Evolutionary conservation across 345 rosid species (phyloP), one percentile per base, ranked within the genome.

Genomic region (Jatropha curcas): DNA sequence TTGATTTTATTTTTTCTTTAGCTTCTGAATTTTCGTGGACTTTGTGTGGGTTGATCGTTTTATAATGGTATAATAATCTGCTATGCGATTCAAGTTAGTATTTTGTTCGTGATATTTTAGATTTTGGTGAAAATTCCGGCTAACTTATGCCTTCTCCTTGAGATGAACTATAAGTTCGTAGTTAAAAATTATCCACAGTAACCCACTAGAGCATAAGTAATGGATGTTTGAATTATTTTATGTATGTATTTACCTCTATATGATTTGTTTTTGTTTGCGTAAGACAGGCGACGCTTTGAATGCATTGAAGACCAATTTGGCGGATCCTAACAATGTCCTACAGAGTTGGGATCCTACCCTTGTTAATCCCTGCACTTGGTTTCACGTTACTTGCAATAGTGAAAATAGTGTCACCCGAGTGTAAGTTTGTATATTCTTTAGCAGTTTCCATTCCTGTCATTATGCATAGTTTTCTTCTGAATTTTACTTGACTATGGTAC

Each of bases 331-430:
- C 75, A 88, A 80, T 52, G 86, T 88, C 70, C 81, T 93, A 58
- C 88, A 89, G 70, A 89, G 92, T 82, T 93, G 98, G 98, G 92
- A 89, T 81, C 33, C 95, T 41, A 86, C 93, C 70, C 90, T 86
- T 67, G 88, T 81, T 69, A 87, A 78, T 82, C 98, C 97, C 10
- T 93, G 97, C 84, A 87, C 91, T 27, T 93, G 98, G 98, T 87
- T 84, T 74, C 89, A 93, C 73, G 88, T 93, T 56, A 91, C 97
- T 46, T 93, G 98, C 84, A 89, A 82, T 77, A 82, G 67, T 74
- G 90, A 91, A 30, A 85, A 78, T 67, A 85, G 86, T n/a, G 97
- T 91, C 17, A 84, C 80, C 62, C 89, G 93, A 66, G 87, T 93
- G 98, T 93, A 89, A 86, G 97, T 85, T 71, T 77, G 48, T 73